Conservation (phyloP, 148 eudicot genomes). For the Camellia lanceoleosa region DNA sequence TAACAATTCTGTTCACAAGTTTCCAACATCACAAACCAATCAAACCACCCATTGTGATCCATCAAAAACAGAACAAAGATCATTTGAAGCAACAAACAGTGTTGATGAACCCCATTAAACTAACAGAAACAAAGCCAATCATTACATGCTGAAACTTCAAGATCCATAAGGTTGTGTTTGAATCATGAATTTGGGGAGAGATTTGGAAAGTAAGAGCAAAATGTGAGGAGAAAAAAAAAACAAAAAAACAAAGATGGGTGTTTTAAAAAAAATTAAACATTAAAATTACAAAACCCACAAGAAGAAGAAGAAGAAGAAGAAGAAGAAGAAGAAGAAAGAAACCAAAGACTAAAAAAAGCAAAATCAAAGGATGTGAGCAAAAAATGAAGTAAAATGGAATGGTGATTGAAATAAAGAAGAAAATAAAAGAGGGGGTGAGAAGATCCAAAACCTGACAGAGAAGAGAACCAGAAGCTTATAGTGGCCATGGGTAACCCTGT, state of each 20-base stretch:
- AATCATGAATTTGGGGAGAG: too few relatives aligned
- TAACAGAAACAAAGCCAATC: not conserved
- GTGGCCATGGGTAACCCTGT: constrained; percentile 31
- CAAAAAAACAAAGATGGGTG: not conserved
- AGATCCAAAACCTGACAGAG: constrained; percentile 40
- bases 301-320: too few relatives aligned
- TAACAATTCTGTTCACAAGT: not conserved
- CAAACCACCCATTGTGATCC: not conserved
- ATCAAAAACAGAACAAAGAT: not conserved
- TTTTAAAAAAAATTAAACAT: not conserved
- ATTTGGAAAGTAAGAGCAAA: too few relatives aligned
- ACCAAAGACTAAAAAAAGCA: too few relatives aligned
- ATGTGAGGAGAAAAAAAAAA: not conserved
- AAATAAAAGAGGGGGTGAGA: not conserved
- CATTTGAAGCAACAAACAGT: not conserved
- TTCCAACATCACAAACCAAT: not conserved
- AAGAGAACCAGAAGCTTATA: constrained; percentile 42
- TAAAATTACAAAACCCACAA: too few relatives aligned
- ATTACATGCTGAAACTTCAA: not conserved
- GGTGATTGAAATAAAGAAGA: not conserved
- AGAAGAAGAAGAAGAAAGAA: not conserved
- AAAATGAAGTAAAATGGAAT: not conserved
- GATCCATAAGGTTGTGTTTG: not conserved
- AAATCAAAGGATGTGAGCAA: not conserved
- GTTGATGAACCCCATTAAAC: not conserved